Percentiles rank a stretch among this genome's conserved stretches.
Evolutionary conservation across 2,329 filamentous ascomycete species (phyloP).

Genomic region (Aspergillus spinulosporus): DNA sequence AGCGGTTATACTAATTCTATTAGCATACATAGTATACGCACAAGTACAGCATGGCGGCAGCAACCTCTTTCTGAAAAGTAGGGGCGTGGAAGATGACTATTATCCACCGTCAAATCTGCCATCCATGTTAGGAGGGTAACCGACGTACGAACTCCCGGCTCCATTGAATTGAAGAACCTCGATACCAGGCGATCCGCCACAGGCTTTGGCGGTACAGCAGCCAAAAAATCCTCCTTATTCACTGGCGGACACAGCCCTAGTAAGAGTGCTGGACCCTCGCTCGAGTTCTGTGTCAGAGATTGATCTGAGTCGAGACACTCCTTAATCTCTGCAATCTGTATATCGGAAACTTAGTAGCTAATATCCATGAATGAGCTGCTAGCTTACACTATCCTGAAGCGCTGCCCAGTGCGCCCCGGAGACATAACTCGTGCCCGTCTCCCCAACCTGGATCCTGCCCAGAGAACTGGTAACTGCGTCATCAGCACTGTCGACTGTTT

Average conservation of each 20-base stretch:
- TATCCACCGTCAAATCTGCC: neutral
- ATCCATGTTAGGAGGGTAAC: too few species aligned
- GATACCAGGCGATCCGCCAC: constrained; percentile 1
- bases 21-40: neutral
- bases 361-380: neutral
- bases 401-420: constrained; percentile 7
- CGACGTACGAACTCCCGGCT: constrained; percentile 4
- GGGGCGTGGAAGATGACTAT: constrained; percentile 8
- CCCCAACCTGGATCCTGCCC: constrained; percentile 4
- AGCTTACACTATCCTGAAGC: constrained; percentile 7
- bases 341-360: neutral
- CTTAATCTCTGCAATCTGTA: constrained; percentile 7
- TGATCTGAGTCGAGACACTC: constrained; percentile 1
- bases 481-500: neutral
- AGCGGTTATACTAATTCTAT: constrained; percentile 1
- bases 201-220: neutral
- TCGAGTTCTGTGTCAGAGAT: neutral
- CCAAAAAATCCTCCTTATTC: constrained; percentile 2
- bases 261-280: neutral
- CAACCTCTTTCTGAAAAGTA: constrained; percentile 9
- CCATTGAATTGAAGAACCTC: constrained; percentile 9
- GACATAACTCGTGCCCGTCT: constrained; percentile 4
- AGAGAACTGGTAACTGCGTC: neutral
- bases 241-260: neutral
- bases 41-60: neutral